These are phyloP conservation scores for Elymus sibiricus DNA, from an alignment of 176 grass and related monocot genomes.

Conservation along the genomic window DNA sequence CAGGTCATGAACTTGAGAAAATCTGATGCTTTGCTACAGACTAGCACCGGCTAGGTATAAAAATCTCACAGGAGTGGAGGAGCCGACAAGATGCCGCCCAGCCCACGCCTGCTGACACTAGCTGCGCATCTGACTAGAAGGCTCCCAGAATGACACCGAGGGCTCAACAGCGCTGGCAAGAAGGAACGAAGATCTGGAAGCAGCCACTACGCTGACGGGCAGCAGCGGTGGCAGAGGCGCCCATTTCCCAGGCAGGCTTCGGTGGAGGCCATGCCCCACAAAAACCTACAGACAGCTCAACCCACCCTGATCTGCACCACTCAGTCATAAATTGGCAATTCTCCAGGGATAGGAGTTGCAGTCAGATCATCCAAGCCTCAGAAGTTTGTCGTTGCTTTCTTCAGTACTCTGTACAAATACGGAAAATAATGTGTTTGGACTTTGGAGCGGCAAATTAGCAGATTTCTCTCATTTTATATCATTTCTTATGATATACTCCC, in stretches of 20 bases:
- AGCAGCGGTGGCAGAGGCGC: not conserved
- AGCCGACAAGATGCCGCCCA: not conserved
- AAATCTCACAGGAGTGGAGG: not conserved
- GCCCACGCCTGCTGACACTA: not conserved
- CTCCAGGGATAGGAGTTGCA: not conserved
- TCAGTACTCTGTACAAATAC: not conserved
- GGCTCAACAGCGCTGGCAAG: not conserved
- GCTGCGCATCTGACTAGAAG: not conserved
- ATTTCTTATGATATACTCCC: not conserved
- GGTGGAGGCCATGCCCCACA: not conserved
- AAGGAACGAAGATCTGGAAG: not conserved
- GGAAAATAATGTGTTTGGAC: not conserved
- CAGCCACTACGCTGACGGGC: not conserved
- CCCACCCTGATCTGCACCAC: not conserved
- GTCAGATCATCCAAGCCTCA: not conserved
- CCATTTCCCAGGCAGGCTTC: not conserved
- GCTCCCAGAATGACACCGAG: not conserved
- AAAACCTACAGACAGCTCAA: not conserved
- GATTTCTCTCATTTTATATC: not conserved
- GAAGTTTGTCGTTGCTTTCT: not conserved
- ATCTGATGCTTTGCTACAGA: not conserved
- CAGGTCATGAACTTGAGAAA: not conserved
- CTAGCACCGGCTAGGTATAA: not conserved
- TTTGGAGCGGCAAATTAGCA: not conserved
- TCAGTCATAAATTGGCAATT: not conserved